phyloP scores from a whole-genome alignment of 148 eudicot genomes.

The Nepenthes gracilis region DNA sequence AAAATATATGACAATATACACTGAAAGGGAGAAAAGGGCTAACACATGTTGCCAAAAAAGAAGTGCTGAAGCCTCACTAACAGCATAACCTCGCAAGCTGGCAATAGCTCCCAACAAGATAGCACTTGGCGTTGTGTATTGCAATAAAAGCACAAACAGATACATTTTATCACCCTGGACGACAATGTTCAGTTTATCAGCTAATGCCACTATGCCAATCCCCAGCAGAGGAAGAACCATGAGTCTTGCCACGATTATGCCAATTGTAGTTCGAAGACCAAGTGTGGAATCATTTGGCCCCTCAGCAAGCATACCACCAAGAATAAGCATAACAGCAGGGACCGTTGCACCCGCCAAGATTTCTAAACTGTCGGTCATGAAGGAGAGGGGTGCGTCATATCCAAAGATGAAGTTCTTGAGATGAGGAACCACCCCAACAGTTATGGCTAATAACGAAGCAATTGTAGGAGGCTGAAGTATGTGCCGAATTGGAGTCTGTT shows the following conservation, averaged over 20 bases:
- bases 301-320: slow-evolving; percentile 66
- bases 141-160: slow-evolving; percentile 49
- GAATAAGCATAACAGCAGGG: slow-evolving; percentile 69
- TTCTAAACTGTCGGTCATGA: slow-evolving; percentile 51
- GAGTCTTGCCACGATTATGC: slow-evolving; percentile 41
- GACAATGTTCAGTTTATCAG: slow-evolving; percentile 37
- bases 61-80: slow-evolving; percentile 52
- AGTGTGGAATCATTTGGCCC: slow-evolving; percentile 50
- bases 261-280: slow-evolving; percentile 44
- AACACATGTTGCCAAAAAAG: slow-evolving; percentile 67
- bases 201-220: slow-evolving; percentile 34
- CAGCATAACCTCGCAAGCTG: slow-evolving; percentile 59
- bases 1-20: slow-evolving; percentile 42
- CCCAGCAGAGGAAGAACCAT: slow-evolving; percentile 52
- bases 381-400: slow-evolving; percentile 39
- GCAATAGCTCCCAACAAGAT: slow-evolving; percentile 66
- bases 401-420: slow-evolving; percentile 36
- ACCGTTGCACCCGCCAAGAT: slow-evolving; percentile 57
- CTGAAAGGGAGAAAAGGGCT: slow-evolving; percentile 48
- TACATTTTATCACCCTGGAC: slow-evolving; percentile 46
- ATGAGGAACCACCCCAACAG: slow-evolving; percentile 50
- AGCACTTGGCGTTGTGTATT: slow-evolving; percentile 62
- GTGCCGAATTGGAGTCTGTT: slow-evolving; percentile 48
- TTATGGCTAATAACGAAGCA: slow-evolving; percentile 47
- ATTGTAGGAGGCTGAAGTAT: slow-evolving; percentile 64